These are phyloP conservation scores for Cyclotella atomus DNA, from an alignment of 108 stramenopile species.

Conservation along the genomic window DNA sequence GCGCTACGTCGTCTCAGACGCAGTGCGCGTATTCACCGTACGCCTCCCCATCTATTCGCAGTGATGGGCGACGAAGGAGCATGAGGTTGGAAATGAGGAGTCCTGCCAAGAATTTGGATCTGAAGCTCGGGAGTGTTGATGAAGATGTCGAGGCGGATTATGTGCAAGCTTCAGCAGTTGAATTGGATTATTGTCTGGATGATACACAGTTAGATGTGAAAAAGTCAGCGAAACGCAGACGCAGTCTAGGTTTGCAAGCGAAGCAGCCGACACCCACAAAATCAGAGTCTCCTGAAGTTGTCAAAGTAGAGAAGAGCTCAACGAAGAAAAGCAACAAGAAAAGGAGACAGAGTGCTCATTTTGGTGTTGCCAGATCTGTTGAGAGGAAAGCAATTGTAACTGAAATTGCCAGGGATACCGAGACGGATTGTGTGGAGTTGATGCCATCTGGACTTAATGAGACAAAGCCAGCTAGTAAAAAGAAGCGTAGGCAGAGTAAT, in stretches of 20 bases:
- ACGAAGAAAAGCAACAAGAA: too few relatives aligned
- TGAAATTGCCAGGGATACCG: too few relatives aligned
- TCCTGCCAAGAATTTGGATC: constrained; percentile 1
- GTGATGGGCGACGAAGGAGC: not conserved
- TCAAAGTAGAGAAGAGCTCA: too few relatives aligned
- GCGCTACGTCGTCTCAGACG: not conserved
- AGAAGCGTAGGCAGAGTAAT: not conserved
- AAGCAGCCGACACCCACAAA: not conserved
- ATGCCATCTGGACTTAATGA: too few relatives aligned
- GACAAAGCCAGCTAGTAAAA: too few relatives aligned
- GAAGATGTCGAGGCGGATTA: not conserved
- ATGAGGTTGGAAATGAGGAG: not conserved
- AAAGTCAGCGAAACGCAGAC: constrained; percentile 6
- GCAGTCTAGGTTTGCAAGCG: constrained; percentile 22
- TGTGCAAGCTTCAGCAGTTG: not conserved
- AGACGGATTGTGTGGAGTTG: too few relatives aligned
- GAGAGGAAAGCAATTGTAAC: too few relatives aligned
- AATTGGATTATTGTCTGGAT: not conserved
- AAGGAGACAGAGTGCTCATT: not conserved
- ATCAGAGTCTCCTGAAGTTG: not conserved
- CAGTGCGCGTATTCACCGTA: not conserved
- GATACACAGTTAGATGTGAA: not conserved
- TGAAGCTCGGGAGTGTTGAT: not conserved
- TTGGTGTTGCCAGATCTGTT: too few relatives aligned
- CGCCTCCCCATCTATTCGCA: not conserved